Percentiles rank a stretch among this genome's conserved stretches.
phyloP scores from a whole-genome alignment of 2,329 filamentous ascomycete genomes.

The Hypoxylon sp. region DNA sequence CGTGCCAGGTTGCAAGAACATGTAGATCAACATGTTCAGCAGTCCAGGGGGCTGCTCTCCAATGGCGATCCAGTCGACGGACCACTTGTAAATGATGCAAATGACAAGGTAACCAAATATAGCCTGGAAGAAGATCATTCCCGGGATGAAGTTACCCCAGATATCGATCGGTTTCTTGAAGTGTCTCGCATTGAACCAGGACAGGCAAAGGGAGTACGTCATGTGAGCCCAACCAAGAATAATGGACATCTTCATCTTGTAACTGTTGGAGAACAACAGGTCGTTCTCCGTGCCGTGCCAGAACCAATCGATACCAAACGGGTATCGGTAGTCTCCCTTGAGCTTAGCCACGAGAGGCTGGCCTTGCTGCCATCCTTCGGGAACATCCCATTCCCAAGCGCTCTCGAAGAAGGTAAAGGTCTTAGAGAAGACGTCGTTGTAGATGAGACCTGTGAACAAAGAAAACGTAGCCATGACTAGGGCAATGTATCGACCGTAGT shows the following conservation, averaged over 20 bases:
- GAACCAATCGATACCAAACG: slow-evolving; percentile 94
- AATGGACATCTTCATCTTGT: slow-evolving; percentile 99
- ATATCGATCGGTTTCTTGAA: slow-evolving; percentile 97
- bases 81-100: slow-evolving; percentile 98
- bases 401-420: slow-evolving; percentile 89
- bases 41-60: slow-evolving; percentile 82
- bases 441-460: slow-evolving; percentile 95
- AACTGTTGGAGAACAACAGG: slow-evolving; percentile 95
- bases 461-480: slow-evolving; percentile 98
- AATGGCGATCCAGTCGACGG: slow-evolving; percentile 81
- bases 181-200: slow-evolving; percentile 92
- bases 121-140: slow-evolving; percentile 99
- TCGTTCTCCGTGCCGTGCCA: slow-evolving; percentile 98
- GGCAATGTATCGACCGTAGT: slow-evolving; percentile 98
- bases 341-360: slow-evolving; percentile 75
- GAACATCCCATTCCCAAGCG: slow-evolving; percentile 85
- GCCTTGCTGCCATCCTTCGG: slow-evolving; percentile 74
- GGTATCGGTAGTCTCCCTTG: slow-evolving; percentile 83
- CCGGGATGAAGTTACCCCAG: slow-evolving; percentile 96
- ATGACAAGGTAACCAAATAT: slow-evolving; percentile 98
- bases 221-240: slow-evolving; percentile 97
- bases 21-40: slow-evolving; percentile 99
- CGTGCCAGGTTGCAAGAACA: slow-evolving; percentile 91
- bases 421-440: slow-evolving; percentile 97
- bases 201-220: slow-evolving; percentile 96